phyloP scores from a whole-genome alignment of 2,329 filamentous ascomycete genomes.

The Clonostachys solani region DNA sequence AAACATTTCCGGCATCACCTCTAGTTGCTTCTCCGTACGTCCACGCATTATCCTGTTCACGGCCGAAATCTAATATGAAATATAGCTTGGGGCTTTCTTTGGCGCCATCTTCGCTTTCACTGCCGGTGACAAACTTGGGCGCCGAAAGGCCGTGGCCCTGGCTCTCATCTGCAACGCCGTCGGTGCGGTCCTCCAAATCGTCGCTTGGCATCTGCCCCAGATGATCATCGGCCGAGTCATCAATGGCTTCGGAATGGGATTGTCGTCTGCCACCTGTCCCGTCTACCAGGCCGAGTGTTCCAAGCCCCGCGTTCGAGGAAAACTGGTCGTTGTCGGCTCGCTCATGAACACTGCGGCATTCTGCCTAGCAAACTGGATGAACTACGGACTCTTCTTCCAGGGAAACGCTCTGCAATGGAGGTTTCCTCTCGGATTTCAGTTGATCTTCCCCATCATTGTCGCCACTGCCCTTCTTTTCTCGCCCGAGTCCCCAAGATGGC shows the following conservation, averaged over 20 bases:
- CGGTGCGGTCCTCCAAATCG: conserved; percentile 25
- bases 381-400: conserved; percentile 31
- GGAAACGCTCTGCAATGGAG: conserved; percentile 26
- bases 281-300: conserved; percentile 25
- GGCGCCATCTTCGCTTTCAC: conserved; percentile 21
- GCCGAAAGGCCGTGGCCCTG: conserved; percentile 20
- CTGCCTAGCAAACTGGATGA: conserved; percentile 42
- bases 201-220: conserved; percentile 28
- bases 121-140: conserved; percentile 23
- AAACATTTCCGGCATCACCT: conserved; percentile 36
- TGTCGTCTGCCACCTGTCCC: conserved; percentile 26
- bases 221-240: conserved; percentile 34
- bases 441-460: conserved; percentile 29
- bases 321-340: conserved; percentile 37
- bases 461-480: conserved; percentile 19
- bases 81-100: conserved; percentile 23
- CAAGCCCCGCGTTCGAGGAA: conserved; percentile 28
- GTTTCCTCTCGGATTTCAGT: conserved; percentile 27
- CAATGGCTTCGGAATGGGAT: conserved; percentile 31
- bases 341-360: conserved; percentile 34
- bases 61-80: background rate
- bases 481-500: conserved; percentile 47
- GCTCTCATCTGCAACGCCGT: conserved; percentile 23
- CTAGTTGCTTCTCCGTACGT: conserved; percentile 36
- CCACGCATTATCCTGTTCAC: background rate